Evolutionary conservation across 2,329 filamentous ascomycete species (phyloP).

Genomic region (Dactylellina leptospora): DNA sequence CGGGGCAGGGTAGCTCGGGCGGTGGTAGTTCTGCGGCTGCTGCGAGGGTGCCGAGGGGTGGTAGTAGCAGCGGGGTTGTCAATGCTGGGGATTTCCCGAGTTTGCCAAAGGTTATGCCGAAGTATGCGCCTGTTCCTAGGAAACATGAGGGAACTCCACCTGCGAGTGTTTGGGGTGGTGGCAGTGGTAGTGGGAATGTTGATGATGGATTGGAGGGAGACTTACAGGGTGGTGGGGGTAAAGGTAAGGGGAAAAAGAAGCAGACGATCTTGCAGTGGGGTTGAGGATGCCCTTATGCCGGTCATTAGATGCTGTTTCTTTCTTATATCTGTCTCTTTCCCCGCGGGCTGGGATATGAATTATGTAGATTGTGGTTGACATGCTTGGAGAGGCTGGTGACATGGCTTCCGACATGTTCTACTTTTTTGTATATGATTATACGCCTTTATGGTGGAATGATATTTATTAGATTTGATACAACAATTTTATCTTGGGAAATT

Average conservation of each 20-base stretch:
- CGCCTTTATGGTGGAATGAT: too few species aligned
- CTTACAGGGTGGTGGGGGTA: constrained; percentile 55
- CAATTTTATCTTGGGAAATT: too few species aligned
- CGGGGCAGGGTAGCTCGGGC: constrained; percentile 73
- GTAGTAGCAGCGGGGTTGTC: not conserved
- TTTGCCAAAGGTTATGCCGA: constrained; percentile 59
- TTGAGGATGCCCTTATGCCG: constrained; percentile 46
- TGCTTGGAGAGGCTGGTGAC: too few species aligned
- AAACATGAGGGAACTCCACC: constrained; percentile 53
- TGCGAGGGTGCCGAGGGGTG: not conserved
- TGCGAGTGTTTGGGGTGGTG: constrained; percentile 56
- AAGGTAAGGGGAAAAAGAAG: constrained; percentile 60
- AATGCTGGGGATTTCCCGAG: constrained; percentile 62
- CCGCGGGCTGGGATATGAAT: too few species aligned
- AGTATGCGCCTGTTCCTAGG: constrained; percentile 52
- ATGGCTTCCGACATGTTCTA: too few species aligned
- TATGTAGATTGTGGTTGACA: not conserved
- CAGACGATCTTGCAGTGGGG: constrained; percentile 62
- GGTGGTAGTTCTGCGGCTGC: constrained; percentile 69
- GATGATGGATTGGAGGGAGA: constrained; percentile 54
- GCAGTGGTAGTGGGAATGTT: constrained; percentile 33
- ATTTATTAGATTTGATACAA: too few species aligned
- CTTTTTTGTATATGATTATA: too few species aligned
- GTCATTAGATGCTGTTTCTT: not conserved
- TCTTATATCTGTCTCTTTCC: not conserved